phyloP scores from a whole-genome alignment of 2,329 filamentous ascomycete genomes.

The Macrophomina tecta region DNA sequence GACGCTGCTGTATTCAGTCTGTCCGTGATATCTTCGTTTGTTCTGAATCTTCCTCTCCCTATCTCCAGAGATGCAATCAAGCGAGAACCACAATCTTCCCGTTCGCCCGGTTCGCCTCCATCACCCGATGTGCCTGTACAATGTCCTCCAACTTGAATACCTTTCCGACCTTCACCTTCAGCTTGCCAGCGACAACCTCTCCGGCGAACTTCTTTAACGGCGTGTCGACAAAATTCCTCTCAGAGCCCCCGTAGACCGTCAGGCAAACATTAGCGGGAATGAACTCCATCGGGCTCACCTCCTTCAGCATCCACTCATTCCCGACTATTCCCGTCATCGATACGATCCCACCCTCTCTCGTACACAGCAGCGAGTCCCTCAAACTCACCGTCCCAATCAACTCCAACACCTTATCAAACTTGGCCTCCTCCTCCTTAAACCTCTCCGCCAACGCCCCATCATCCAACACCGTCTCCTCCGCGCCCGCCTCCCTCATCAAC shows the following conservation, averaged over 20 bases:
- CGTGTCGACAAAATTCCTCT: conserved; percentile 48
- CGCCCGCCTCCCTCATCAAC: conserved; percentile 49
- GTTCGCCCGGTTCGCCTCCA: conserved; percentile 53
- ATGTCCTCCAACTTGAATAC: conserved; percentile 54
- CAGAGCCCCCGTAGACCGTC: conserved; percentile 49
- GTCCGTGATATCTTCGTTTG: too few relatives aligned
- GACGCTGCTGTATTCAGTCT: too few relatives aligned
- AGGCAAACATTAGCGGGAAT: conserved; percentile 50
- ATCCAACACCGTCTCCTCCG: conserved; percentile 54
- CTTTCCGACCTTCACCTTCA: conserved; percentile 51
- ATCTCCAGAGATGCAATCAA: neutral
- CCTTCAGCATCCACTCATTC: conserved; percentile 48
- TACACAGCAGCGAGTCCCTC: conserved; percentile 52
- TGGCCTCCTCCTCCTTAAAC: conserved; percentile 39
- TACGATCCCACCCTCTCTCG: conserved; percentile 47
- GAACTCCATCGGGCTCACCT: conserved; percentile 51
- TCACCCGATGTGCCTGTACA: conserved; percentile 52
- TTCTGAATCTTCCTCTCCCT: too few relatives aligned
- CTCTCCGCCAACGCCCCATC: conserved; percentile 48
- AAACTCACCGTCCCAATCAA: conserved; percentile 53
- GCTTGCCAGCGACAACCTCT: conserved; percentile 46
- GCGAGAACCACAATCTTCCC: conserved; percentile 54
- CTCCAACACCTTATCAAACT: conserved; percentile 56
- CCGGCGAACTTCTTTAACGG: conserved; percentile 49
- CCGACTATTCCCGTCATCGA: conserved; percentile 56